Conservation (phyloP, 2,329 filamentous ascomycete species). For the Scleromitrula shiraiana region DNA sequence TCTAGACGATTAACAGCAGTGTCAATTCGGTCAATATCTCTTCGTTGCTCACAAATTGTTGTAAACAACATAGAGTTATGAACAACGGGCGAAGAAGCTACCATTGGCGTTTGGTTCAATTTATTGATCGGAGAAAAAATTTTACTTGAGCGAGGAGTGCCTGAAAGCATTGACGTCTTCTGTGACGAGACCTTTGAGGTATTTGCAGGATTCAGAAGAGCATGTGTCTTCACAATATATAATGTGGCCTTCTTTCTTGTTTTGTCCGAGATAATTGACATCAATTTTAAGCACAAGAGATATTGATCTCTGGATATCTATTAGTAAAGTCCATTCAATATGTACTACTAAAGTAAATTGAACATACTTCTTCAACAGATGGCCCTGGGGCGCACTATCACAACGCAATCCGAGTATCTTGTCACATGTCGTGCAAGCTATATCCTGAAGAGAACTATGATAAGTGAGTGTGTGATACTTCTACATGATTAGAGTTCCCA, state of each 20-base stretch:
- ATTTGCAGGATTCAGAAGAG: conserved; percentile 13
- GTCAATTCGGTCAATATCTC: conserved; percentile 27
- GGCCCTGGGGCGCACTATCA: conserved; percentile 24
- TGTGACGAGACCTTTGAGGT: background rate
- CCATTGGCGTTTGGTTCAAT: background rate
- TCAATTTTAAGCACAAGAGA: conserved; percentile 22
- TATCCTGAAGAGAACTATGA: conserved; percentile 25
- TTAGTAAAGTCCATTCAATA: background rate
- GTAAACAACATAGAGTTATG: background rate
- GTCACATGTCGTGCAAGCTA: conserved; percentile 23
- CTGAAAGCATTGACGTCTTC: background rate
- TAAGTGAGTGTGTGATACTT: background rate
- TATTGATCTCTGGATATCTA: conserved; percentile 22
- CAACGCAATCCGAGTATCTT: conserved; percentile 25
- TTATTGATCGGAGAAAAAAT: background rate
- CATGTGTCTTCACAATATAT: conserved; percentile 16
- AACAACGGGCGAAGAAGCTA: background rate
- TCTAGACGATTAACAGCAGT: conserved; percentile 23
- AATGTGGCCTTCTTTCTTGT: conserved; percentile 19
- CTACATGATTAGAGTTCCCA: background rate
- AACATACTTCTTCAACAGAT: conserved; percentile 25
- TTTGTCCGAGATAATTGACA: conserved; percentile 20
- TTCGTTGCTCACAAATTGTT: conserved; percentile 15
- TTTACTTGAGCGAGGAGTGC: background rate
- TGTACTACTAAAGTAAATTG: background rate